Base-by-base conservation (phyloP, 176 grass and related monocot species). In the Avena atlantica region DNA sequence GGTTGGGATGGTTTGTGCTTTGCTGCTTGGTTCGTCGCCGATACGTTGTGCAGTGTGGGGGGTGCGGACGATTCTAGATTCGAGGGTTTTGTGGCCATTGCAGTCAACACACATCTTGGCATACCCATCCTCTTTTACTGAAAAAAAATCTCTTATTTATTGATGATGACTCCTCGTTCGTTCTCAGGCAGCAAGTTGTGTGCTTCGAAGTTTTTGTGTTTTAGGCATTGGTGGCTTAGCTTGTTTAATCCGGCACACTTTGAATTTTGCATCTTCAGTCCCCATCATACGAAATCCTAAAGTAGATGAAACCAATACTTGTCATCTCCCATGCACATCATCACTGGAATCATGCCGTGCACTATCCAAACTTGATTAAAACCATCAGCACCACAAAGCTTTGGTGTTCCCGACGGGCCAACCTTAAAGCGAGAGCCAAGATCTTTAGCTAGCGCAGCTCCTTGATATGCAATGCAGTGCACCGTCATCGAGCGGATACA, bases 391-490 rank as follows among this genome's bases (percentile, higher is more conserved):
- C 51, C 51, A 29, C 78, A 59, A 48, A 74, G 71, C 42, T 69
- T 82, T 81, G 71, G 16, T 90, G 88, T 70, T 24, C 69, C 36
- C 13, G 49, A 69, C 19, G 60, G 50, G 10, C 70, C 71, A 86
- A 59, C 62, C 60, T 60, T 58, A 58, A 86, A 86, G 75, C 27
- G 21, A 55, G 12, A 34, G 23, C 50, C 53, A 61, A 68, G 17
- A 82, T 78, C 89, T 91, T 91, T 76, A 69, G 50, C 37, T 76
- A 69, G 50, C 37, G 12, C 68, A 90, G 74, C 63, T 79, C 73
- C 34, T 19, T 69, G 78, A 44, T 86, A 71, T 90, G 52, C 51
- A 88, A 53, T 50, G 63, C 42, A 61, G 40, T 52, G 52, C 63
- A 83, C 84, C n/a, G 16, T 34, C 84, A 70, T 90, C 81, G 76